Conservation (phyloP, 129 eudicot species). For the Heracleum sosnowskyi region DNA sequence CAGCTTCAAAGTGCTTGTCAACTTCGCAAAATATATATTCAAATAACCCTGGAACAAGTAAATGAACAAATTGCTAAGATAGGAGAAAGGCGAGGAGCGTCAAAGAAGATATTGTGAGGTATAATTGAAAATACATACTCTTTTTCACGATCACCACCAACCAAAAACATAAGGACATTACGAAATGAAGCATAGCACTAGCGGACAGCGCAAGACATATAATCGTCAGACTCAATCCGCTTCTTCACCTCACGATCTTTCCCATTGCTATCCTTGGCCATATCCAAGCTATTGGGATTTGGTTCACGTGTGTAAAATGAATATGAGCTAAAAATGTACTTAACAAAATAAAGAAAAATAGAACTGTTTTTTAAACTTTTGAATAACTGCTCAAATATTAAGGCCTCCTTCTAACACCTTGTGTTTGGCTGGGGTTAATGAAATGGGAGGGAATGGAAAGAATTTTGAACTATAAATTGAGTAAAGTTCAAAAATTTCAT, state of each 20-base stretch:
- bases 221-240: slow-evolving; percentile 63
- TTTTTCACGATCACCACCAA: slow-evolving; percentile 60
- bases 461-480: too few species aligned
- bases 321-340: slow-evolving; percentile 2
- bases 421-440: too few species aligned
- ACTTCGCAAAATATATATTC: slow-evolving; percentile 68
- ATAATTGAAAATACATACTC: slow-evolving; percentile 57
- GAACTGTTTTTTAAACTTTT: background rate
- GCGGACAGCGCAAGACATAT: slow-evolving; percentile 93
- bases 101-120: slow-evolving; percentile 7
- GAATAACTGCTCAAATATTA: background rate
- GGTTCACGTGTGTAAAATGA: slow-evolving; percentile 3
- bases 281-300: slow-evolving; percentile 98
- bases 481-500: too few species aligned
- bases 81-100: background rate
- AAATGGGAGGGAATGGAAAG: too few species aligned
- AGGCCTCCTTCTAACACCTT: background rate
- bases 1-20: slow-evolving; percentile 61
- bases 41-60: slow-evolving; percentile 63
- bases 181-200: slow-evolving; percentile 92
- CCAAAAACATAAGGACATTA: slow-evolving; percentile 59
- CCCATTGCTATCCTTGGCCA: slow-evolving; percentile 98
- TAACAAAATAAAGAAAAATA: background rate
- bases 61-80: background rate
- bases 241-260: slow-evolving; percentile 87